phyloP scores from a whole-genome alignment of 1,139 yeast genomes.

The Hansenula sp. region DNA sequence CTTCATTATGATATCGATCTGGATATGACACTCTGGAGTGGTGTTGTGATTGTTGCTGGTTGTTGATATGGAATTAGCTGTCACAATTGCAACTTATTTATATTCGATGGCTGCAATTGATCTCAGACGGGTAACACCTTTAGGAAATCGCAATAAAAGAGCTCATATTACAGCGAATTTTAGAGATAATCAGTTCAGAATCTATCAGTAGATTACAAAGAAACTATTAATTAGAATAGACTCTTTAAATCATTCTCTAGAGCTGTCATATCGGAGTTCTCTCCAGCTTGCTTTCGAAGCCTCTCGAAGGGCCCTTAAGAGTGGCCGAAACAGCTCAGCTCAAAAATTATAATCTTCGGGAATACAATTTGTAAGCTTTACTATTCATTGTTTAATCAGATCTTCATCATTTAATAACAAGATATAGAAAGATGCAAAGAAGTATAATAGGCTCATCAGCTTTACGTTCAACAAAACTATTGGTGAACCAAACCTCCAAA shows the following conservation, averaged over 20 bases:
- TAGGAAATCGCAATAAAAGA: background rate
- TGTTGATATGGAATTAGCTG: background rate
- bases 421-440: constrained; percentile 10
- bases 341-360: too few relatives aligned
- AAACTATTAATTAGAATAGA: too few relatives aligned
- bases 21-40: too few relatives aligned
- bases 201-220: too few relatives aligned
- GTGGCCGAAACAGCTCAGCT: too few relatives aligned
- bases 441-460: constrained; percentile 7
- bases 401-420: background rate
- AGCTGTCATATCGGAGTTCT: too few relatives aligned
- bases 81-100: background rate
- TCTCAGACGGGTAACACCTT: background rate
- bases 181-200: too few relatives aligned
- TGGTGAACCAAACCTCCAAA: background rate
- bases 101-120: background rate
- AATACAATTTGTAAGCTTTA: too few relatives aligned
- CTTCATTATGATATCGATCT: constrained; percentile 50
- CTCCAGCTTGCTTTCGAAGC: too few relatives aligned
- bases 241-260: too few relatives aligned
- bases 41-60: background rate
- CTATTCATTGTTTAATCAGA: too few relatives aligned
- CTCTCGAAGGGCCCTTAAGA: too few relatives aligned
- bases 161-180: background rate
- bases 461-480: constrained; percentile 7